phyloP scores from a whole-genome alignment of 1,284 basidiomycete genomes.

The Coriolopsis trogii region DNA sequence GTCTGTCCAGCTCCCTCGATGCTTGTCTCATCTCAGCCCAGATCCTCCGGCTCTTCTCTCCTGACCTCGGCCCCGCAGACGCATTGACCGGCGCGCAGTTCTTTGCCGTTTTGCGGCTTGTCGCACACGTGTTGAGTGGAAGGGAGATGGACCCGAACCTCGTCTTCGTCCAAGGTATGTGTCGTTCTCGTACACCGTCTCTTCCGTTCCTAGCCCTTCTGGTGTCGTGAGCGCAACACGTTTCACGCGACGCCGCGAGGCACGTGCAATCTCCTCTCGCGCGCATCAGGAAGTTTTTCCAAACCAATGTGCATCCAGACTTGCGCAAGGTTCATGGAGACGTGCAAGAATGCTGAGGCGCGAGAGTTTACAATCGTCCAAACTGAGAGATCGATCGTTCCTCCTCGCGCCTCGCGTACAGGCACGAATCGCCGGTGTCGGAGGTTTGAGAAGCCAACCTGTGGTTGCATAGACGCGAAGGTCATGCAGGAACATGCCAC shows the following conservation, averaged over 20 bases:
- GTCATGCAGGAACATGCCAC: too few species aligned
- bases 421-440: too few species aligned
- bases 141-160: slow-evolving; percentile 60
- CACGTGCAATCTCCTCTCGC: too few species aligned
- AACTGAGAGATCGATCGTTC: too few species aligned
- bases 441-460: too few species aligned
- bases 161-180: slow-evolving; percentile 73
- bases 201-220: neutral
- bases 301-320: slow-evolving; percentile 5
- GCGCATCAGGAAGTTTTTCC: too few species aligned
- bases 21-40: slow-evolving; percentile 31
- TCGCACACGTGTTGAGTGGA: slow-evolving; percentile 63
- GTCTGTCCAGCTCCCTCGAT: neutral
- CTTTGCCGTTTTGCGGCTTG: slow-evolving; percentile 69
- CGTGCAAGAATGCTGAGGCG: too few species aligned
- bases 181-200: neutral
- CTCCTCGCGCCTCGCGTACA: too few species aligned
- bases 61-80: slow-evolving; percentile 52
- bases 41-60: slow-evolving; percentile 68
- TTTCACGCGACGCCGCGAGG: neutral
- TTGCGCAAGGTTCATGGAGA: too few species aligned
- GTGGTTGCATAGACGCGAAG: too few species aligned
- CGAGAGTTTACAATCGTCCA: too few species aligned
- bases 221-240: neutral
- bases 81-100: slow-evolving; percentile 69